Evolutionary conservation across 2,329 filamentous ascomycete species (phyloP).

Genomic region (Fusarium piperis): DNA sequence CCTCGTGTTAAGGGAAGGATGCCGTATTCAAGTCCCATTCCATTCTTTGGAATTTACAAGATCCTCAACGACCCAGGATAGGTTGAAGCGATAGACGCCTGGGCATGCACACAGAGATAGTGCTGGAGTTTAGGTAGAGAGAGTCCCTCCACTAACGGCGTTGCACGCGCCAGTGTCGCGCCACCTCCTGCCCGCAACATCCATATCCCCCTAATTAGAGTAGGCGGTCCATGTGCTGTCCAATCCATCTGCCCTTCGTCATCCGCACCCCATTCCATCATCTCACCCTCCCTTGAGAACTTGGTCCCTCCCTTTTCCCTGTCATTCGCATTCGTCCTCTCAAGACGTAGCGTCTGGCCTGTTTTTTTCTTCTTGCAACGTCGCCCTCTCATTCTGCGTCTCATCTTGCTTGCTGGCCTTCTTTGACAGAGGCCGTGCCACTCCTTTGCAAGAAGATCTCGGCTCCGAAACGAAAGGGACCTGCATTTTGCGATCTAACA

Average conservation of each 20-base stretch:
- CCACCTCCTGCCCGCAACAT: constrained; percentile 18
- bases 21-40: neutral
- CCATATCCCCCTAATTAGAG: constrained; percentile 29
- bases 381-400: neutral
- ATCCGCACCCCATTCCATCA: constrained; percentile 19
- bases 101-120: neutral
- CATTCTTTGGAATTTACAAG: neutral
- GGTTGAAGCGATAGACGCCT: neutral
- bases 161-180: constrained; percentile 9
- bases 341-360: constrained; percentile 21
- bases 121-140: neutral
- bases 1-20: neutral
- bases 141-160: neutral
- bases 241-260: constrained; percentile 22
- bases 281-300: constrained; percentile 23
- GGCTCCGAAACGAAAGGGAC: constrained; percentile 3
- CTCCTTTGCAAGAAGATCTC: constrained; percentile 40
- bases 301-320: constrained; percentile 19
- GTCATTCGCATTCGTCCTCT: constrained; percentile 18
- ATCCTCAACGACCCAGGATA: neutral
- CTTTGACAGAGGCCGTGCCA: constrained; percentile 51
- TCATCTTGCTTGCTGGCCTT: constrained; percentile 35
- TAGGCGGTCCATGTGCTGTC: constrained; percentile 3
- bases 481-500: constrained; percentile 5
- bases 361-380: constrained; percentile 5